These are phyloP conservation scores for Groenewaldozyma tartarivorans DNA, from an alignment of 805 yeast genomes.

Conservation along the genomic window DNA sequence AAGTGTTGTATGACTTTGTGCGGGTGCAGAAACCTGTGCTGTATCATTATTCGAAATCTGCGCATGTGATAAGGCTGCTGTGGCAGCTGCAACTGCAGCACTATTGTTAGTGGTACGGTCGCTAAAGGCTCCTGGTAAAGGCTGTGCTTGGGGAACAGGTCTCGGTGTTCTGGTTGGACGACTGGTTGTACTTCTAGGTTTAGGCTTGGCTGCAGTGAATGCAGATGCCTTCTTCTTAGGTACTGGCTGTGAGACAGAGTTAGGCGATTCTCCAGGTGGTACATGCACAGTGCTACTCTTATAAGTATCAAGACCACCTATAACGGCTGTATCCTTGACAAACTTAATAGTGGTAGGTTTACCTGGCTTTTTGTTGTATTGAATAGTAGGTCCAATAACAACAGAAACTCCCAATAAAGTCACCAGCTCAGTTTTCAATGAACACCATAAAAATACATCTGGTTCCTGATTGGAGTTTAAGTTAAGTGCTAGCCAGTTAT, in stretches of 20 bases:
- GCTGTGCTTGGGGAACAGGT: slow-evolving; percentile 5
- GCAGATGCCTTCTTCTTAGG: slow-evolving; percentile 40
- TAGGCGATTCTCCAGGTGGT: slow-evolving; percentile 67
- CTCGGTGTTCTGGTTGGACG: slow-evolving; percentile 1
- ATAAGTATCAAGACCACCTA: slow-evolving; percentile 53
- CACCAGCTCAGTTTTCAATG: slow-evolving; percentile 81
- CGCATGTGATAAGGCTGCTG: slow-evolving; percentile 7
- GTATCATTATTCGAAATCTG: not conserved
- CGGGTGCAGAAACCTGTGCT: not conserved
- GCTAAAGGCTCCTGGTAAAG: slow-evolving; percentile 4
- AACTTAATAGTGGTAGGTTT: slow-evolving; percentile 64
- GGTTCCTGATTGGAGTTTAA: slow-evolving; percentile 46
- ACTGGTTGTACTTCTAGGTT: not conserved
- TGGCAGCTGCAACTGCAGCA: slow-evolving; percentile 1
- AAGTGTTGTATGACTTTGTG: not conserved
- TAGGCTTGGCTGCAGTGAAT: slow-evolving; percentile 15
- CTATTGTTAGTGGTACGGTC: not conserved
- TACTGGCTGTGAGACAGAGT: slow-evolving; percentile 57
- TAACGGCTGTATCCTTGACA: slow-evolving; percentile 47
- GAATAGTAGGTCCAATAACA: slow-evolving; percentile 59
- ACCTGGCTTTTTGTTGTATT: slow-evolving; percentile 88
- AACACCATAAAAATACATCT: slow-evolving; percentile 70
- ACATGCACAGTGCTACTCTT: slow-evolving; percentile 85
- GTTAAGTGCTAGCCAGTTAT: slow-evolving; percentile 82
- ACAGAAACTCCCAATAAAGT: slow-evolving; percentile 60